Evolutionary conservation across 805 yeast species (phyloP).

Genomic region (Candida namnaoensis): DNA sequence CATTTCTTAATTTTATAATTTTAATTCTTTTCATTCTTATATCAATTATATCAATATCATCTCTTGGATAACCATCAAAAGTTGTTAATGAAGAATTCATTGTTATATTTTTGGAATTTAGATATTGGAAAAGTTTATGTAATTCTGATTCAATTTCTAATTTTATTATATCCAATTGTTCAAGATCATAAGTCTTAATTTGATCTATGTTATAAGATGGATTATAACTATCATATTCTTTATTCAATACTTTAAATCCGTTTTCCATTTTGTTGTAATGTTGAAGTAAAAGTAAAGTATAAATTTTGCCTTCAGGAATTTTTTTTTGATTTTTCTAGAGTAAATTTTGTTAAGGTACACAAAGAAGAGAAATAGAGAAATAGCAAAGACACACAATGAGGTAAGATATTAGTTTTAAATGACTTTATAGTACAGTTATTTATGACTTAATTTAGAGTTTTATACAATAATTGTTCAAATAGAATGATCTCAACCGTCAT

Average conservation of each 20-base stretch:
- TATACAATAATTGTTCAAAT: no score
- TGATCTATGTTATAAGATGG: not conserved
- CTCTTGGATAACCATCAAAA: constrained; percentile 77
- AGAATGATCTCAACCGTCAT: no score
- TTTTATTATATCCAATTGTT: not conserved
- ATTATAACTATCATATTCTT: not conserved
- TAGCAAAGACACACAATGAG: no score
- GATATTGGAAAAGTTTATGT: constrained; percentile 2
- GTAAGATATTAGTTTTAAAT: no score
- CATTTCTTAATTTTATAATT: constrained; percentile 65
- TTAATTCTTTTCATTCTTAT: constrained; percentile 54
- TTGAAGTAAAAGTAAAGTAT: not conserved
- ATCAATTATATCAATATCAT: constrained; percentile 72
- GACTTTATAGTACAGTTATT: no score
- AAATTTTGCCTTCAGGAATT: no score
- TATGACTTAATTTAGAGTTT: no score
- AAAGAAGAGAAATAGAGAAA: no score
- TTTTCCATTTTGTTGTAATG: not conserved
- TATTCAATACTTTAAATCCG: not conserved
- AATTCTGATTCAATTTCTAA: constrained; percentile 1
- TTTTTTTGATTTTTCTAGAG: no score
- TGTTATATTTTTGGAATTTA: constrained; percentile 39
- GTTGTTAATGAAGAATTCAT: constrained; percentile 61
- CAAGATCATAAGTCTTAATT: not conserved
- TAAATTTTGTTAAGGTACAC: no score